phyloP scores from a whole-genome alignment of 352 stramenopile species.

The Phytophthora vignae region DNA sequence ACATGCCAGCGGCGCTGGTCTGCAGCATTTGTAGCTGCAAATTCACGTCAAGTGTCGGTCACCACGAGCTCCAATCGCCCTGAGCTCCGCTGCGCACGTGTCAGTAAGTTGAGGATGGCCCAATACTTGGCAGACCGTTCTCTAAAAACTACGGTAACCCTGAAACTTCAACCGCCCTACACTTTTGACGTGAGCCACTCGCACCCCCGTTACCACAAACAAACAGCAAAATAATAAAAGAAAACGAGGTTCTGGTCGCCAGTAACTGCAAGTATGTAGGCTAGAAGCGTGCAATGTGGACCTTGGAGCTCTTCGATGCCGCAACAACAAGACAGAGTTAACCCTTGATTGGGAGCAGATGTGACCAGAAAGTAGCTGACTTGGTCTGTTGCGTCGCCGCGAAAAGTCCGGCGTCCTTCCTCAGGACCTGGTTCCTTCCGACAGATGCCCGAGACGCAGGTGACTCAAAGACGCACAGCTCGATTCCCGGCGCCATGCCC shows the following conservation, averaged over 20 bases:
- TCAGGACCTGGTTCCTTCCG: constrained; percentile 1
- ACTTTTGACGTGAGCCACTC: background rate
- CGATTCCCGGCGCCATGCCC: constrained; percentile 2
- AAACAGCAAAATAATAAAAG: background rate
- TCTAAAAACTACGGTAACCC: no score
- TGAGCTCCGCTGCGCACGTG: no score
- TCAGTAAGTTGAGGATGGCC: no score
- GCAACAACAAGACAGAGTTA: background rate
- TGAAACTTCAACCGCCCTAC: no score
- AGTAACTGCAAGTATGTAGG: background rate
- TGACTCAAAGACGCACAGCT: background rate
- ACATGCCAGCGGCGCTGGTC: background rate
- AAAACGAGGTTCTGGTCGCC: background rate
- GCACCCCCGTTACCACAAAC: background rate
- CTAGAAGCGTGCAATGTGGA: no score
- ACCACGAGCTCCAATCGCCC: background rate
- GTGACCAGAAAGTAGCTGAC: constrained; percentile 33
- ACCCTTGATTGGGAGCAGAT: constrained; percentile 10
- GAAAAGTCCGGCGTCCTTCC: constrained; percentile 25
- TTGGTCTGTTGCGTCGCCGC: constrained; percentile 7
- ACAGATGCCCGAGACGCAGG: background rate
- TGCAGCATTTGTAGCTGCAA: background rate
- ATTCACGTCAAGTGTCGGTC: background rate
- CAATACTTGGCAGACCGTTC: background rate
- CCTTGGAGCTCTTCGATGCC: background rate